Evolutionary conservation across 768 basidiomycete species (phyloP).

Genomic region (Cubamyces sp.): DNA sequence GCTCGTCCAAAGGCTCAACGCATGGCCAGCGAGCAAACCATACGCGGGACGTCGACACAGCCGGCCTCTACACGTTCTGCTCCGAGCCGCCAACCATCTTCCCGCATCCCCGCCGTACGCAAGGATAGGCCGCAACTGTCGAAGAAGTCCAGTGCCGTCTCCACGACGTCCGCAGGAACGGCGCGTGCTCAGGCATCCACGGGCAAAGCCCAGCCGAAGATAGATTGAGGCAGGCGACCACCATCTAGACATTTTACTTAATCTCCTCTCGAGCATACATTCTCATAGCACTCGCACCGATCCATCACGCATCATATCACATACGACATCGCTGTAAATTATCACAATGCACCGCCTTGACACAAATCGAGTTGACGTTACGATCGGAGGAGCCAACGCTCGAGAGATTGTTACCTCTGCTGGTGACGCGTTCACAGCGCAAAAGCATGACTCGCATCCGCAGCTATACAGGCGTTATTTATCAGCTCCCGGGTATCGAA

Average conservation of each 20-base stretch:
- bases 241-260: neutral
- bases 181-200: neutral
- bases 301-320: neutral
- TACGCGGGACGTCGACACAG: constrained; percentile 8
- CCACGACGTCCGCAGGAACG: neutral
- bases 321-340: constrained; percentile 20
- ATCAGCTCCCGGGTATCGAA: no score
- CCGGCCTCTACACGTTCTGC: neutral
- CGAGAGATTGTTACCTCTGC: no score
- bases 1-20: constrained; percentile 15
- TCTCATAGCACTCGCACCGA: neutral
- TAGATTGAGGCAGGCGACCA: neutral
- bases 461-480: no score
- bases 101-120: constrained; percentile 9
- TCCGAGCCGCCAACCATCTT: constrained; percentile 4
- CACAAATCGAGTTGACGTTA: neutral
- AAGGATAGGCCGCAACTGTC: constrained; percentile 9
- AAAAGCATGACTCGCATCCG: no score
- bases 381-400: no score
- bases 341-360: constrained; percentile 9
- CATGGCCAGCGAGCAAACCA: constrained; percentile 13
- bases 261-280: constrained; percentile 7
- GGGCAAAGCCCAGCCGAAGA: neutral
- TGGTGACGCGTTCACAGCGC: no score
- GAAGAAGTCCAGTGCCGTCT: constrained; percentile 9